Base-by-base conservation (phyloP, 208 protist genomes). In the Ichthyophonus hoferi region DNA sequence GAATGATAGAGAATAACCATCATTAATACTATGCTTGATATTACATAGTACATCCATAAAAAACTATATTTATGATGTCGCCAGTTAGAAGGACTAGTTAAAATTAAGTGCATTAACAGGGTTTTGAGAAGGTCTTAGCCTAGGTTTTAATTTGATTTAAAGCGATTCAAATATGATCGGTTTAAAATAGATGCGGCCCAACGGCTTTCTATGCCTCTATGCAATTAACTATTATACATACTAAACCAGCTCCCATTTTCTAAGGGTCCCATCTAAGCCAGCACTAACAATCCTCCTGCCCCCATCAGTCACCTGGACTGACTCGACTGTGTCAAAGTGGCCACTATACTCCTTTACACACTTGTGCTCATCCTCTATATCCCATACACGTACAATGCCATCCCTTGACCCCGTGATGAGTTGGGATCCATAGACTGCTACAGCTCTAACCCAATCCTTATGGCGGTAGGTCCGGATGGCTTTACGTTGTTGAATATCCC, bases 381-480 rank as follows among this genome's bases (percentile, higher is more conserved):
- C 81, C 81, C 81, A 85, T 7, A 85, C 81, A 14, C 24, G 12
- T 12, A 85, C 39, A 14, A 33, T 12, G 17, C 81, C 81, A 24
- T 39, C 24, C 17, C 40, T 85, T 17, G 17, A 14, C 12, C 81
- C 81, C 33, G 81, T 85, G 81, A 37, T 12, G 12, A 85, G 40
- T 3, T 31, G 17, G 2, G 81, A 85, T 38, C 81, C 81, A 14
- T n/a, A 17, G 2, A 85, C 39, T n/a, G n/a, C 24, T 17, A 85
- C 24, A 0, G 81, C 81, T 3, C n/a, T n/a, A 7, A 85, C 81
- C 81, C 81, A 85, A 37, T 85, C 81, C 40, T 85, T 85, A 34
- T 85, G 81, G 14, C 42, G 38, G 40, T 43, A 85, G 7, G 38
- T 50, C 3, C n/a, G 17, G 24, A 42, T 24, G 3, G 24, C 35